Base-by-base conservation (phyloP, 768 basidiomycete species). In the Termitomyces eurrhizus region DNA sequence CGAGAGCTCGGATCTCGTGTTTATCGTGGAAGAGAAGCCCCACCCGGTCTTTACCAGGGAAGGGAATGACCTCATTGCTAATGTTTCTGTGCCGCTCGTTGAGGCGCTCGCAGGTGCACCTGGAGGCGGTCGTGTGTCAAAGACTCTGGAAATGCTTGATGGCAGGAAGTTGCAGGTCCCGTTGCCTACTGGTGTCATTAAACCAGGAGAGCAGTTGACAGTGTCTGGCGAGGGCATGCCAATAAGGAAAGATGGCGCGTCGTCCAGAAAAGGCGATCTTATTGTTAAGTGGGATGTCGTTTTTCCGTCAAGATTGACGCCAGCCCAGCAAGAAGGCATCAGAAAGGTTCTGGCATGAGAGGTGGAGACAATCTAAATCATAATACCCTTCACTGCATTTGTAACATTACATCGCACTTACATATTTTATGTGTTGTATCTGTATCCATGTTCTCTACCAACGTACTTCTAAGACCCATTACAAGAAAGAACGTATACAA, bases 1-100 rank as follows among this genome's bases (percentile, higher is more conserved):
- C 12, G 88, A 88, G 50, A 72, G 89, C 14, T 93, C 95, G 68
- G 93, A 95, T 71, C 81, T 99, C n/a, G 95, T 95, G 36, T 98
- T 99, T 70, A 85, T 96, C 51, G 85, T 97, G n/a, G 95, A 97
- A 73, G 94, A 98, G 75, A 98, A 96, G 74, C 87, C 89, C 9
- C 92, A 98, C 72, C 73, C 81, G 0, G 72, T 79, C 18, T 97
- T 92, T 74, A 81, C 77, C 60, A 82, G 95, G 26, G 87, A 90
- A 8, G 93, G 89, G 36, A 90, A 96, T 74, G 87, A 97, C 71
- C 82, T 98, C 50, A 69, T 82, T 48, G 81, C 81, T 60, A 78
- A 70, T 21, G 58, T 90, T 45, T 77, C 81, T 63, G 75, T 98
- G 56, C 80, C 93, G 13, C 83, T 98, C 1, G 85, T 93, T 26